Percentiles rank a stretch among this genome's conserved stretches.
Conservation (phyloP, 805 yeast genomes). For the Myxozyma mucilagina region DNA sequence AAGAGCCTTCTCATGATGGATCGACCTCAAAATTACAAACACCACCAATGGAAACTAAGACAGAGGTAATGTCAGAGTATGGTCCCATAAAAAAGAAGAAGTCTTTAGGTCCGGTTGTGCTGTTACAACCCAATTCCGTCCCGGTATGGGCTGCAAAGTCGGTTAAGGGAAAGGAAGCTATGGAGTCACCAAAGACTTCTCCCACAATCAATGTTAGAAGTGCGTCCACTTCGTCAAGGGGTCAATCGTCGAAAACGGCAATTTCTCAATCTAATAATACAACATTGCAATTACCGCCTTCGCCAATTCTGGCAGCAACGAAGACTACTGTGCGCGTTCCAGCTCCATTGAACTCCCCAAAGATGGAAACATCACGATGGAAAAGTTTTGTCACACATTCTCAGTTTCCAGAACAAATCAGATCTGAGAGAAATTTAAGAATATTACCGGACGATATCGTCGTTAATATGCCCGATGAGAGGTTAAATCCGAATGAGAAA, state of each 20-base stretch:
- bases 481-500: neutral
- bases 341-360: neutral
- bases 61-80: neutral
- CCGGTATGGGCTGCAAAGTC: conserved; percentile 22
- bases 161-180: neutral
- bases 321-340: conserved; percentile 12
- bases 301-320: conserved; percentile 23
- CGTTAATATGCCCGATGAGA: neutral
- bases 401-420: conserved; percentile 14
- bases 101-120: neutral
- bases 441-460: neutral
- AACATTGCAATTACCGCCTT: neutral
- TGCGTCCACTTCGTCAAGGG: conserved; percentile 1
- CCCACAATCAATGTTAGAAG: neutral
- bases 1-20: neutral
- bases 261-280: neutral
- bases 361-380: conserved; percentile 13
- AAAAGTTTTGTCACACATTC: conserved; percentile 11
- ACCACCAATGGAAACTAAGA: neutral
- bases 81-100: neutral
- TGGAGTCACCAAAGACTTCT: neutral
- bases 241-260: neutral
- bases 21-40: neutral
- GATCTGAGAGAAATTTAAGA: conserved; percentile 9
- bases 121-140: conserved; percentile 15